These are phyloP conservation scores for Coemansia sp. DNA, from an alignment of 192 early-diverging fungal species.

Conservation along the genomic window DNA sequence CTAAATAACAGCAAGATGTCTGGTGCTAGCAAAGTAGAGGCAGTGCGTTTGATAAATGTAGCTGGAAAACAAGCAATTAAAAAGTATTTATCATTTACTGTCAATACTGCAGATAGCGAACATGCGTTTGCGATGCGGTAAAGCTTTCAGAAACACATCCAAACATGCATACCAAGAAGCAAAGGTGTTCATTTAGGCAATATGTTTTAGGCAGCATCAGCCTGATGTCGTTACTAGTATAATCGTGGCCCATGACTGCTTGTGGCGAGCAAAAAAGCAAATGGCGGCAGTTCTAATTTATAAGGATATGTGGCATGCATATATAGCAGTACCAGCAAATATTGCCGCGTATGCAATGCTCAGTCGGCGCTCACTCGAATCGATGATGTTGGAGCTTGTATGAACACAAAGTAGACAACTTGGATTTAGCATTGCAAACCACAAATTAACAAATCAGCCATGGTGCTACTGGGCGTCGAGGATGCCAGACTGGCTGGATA, in stretches of 20 bases:
- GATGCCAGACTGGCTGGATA: background rate
- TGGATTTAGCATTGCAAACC: background rate
- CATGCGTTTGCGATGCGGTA: background rate
- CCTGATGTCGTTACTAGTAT: background rate
- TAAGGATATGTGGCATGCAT: background rate
- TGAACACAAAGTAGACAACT: background rate
- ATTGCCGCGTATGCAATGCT: background rate
- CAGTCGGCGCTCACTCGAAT: too few species aligned
- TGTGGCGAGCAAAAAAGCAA: background rate
- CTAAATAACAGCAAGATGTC: background rate
- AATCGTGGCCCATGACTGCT: background rate
- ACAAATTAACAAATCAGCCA: background rate
- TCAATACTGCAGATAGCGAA: constrained; percentile 4
- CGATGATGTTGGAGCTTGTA: too few species aligned
- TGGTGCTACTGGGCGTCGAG: background rate
- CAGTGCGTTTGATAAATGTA: background rate
- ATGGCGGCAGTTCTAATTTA: background rate
- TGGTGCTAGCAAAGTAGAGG: background rate
- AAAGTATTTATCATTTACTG: background rate
- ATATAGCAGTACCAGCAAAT: background rate
- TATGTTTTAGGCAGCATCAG: background rate
- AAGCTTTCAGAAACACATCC: background rate
- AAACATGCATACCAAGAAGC: background rate
- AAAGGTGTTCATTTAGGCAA: background rate
- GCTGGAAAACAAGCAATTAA: background rate